Percentiles rank a stretch among this genome's conserved stretches.
These are phyloP conservation scores for Fusarium paranaense DNA, from an alignment of 2,329 filamentous ascomycete genomes.

Conservation along the genomic window DNA sequence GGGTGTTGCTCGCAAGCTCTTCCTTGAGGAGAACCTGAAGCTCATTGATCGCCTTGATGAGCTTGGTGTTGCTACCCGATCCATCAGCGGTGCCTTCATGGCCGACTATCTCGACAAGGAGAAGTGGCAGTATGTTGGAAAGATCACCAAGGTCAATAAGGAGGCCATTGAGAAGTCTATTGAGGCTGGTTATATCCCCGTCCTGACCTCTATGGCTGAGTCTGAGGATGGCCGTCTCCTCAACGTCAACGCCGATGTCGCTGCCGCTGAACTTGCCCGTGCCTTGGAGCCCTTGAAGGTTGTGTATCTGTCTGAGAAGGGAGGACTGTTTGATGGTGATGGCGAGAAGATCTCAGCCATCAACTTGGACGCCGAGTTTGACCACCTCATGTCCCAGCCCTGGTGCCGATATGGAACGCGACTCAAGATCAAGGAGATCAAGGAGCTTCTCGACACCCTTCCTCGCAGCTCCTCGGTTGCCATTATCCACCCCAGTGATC, in stretches of 20 bases:
- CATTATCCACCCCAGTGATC: slow-evolving; percentile 94
- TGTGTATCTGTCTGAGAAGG: slow-evolving; percentile 98
- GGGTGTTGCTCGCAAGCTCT: slow-evolving; percentile 89
- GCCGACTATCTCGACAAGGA: slow-evolving; percentile 97
- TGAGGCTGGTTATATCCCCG: slow-evolving; percentile 88
- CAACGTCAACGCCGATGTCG: slow-evolving; percentile 98
- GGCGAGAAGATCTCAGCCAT: slow-evolving; percentile 96
- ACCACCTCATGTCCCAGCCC: slow-evolving; percentile 89
- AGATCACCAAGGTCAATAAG: slow-evolving; percentile 93
- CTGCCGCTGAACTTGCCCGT: slow-evolving; percentile 90
- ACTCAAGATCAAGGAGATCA: slow-evolving; percentile 97
- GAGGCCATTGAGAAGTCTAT: slow-evolving; percentile 92
- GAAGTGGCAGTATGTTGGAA: slow-evolving; percentile 95
- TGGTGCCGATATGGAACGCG: slow-evolving; percentile 97
- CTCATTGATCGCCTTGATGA: slow-evolving; percentile 90
- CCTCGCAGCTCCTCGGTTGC: slow-evolving; percentile 94
- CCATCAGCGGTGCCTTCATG: slow-evolving; percentile 90
- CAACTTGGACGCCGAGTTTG: slow-evolving; percentile 96
- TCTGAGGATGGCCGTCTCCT: slow-evolving; percentile 90
- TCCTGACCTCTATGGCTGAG: slow-evolving; percentile 97
- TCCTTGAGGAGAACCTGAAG: slow-evolving; percentile 85
- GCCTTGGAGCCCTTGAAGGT: slow-evolving; percentile 95
- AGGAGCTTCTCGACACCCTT: slow-evolving; percentile 88
- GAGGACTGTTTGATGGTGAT: slow-evolving; percentile 92
- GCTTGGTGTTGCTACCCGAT: slow-evolving; percentile 88